These are phyloP conservation scores for Globisporangium alternatum DNA, from an alignment of 352 stramenopile species.

Conservation along the genomic window DNA sequence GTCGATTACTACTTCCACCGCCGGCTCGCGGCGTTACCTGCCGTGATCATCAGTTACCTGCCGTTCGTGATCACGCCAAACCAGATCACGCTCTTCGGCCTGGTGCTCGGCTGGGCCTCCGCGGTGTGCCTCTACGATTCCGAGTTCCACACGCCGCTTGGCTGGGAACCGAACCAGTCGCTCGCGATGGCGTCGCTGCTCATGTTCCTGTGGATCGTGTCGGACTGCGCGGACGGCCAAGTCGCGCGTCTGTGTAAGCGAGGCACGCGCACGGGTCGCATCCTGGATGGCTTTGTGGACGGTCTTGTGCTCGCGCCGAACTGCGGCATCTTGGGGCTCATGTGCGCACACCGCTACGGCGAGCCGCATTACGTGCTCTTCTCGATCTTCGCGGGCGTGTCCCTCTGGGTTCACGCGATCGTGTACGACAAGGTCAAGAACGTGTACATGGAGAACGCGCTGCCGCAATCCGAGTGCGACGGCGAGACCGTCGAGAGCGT, in stretches of 20 bases:
- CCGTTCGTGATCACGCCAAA: constrained; percentile 84
- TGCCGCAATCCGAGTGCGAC: constrained; percentile 75
- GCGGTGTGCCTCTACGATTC: constrained; percentile 77
- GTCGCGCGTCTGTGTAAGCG: constrained; percentile 81
- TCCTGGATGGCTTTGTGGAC: constrained; percentile 77
- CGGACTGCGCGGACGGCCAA: constrained; percentile 80
- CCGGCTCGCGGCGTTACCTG: constrained; percentile 61
- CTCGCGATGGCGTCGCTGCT: constrained; percentile 48
- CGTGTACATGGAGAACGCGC: constrained; percentile 83
- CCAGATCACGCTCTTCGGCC: constrained; percentile 82
- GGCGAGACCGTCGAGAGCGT: constrained; percentile 81
- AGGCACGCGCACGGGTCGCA: constrained; percentile 74
- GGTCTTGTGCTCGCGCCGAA: constrained; percentile 73
- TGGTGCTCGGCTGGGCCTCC: constrained; percentile 65
- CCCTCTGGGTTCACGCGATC: constrained; percentile 75
- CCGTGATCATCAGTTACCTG: constrained; percentile 81
- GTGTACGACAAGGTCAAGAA: constrained; percentile 89
- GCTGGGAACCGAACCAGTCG: constrained; percentile 54
- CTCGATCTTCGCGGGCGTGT: constrained; percentile 56
- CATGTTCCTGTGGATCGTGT: constrained; percentile 86
- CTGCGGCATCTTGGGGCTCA: constrained; percentile 54
- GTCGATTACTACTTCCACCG: constrained; percentile 85
- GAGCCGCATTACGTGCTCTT: constrained; percentile 46
- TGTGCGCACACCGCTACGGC: constrained; percentile 59
- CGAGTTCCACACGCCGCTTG: constrained; percentile 71